Percentiles rank a stretch among this genome's conserved stretches.
Evolutionary conservation across 345 rosid genomes (phyloP).

Genomic region (Moricandia moricandioides): DNA sequence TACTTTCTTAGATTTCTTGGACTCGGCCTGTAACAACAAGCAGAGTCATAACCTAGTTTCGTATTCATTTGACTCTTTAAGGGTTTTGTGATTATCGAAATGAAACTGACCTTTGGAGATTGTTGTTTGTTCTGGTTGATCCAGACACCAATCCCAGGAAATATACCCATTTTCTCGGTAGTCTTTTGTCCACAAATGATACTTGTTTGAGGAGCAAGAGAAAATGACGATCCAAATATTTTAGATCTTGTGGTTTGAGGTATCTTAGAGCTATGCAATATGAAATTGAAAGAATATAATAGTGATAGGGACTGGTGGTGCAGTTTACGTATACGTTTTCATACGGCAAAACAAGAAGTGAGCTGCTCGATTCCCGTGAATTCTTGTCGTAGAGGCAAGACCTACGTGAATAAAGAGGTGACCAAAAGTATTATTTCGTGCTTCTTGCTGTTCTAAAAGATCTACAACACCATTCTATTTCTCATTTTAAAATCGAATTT

Average conservation of each 20-base stretch:
- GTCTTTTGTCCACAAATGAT: neutral
- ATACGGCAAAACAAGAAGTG: slow-evolving; percentile 5
- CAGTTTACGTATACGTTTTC: slow-evolving; percentile 4
- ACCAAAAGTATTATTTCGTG: neutral
- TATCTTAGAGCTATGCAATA: neutral
- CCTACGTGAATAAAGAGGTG: neutral
- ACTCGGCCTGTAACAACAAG: slow-evolving; percentile 42
- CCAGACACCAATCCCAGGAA: slow-evolving; percentile 8
- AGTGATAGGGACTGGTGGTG: neutral
- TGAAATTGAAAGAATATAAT: neutral
- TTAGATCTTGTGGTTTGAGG: neutral
- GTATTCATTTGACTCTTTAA: neutral
- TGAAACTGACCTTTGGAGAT: slow-evolving; percentile 4
- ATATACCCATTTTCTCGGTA: neutral
- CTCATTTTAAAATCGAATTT: too few species aligned
- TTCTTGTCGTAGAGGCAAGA: slow-evolving; percentile 14
- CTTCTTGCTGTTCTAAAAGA: neutral
- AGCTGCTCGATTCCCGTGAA: slow-evolving; percentile 14
- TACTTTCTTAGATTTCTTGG: slow-evolving; percentile 41
- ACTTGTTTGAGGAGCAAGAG: neutral
- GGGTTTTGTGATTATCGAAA: neutral
- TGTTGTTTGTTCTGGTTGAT: slow-evolving; percentile 1
- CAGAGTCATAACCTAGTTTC: neutral
- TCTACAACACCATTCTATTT: too few species aligned
- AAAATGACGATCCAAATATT: neutral